Conservation (phyloP, 139 green algal genomes). For the Pleodorina starrii region DNA sequence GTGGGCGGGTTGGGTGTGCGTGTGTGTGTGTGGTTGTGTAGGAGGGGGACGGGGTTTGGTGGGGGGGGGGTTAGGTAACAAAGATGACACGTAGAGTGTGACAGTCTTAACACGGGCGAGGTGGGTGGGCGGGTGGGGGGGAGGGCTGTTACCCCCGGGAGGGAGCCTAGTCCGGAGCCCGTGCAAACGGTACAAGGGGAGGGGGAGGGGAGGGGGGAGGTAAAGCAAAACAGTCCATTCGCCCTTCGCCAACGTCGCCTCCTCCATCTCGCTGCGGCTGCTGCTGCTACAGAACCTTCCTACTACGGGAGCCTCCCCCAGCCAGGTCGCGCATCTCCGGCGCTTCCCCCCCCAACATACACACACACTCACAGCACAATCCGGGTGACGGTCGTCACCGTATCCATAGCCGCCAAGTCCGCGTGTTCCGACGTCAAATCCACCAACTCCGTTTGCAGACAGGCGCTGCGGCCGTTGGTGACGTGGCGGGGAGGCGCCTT, state of each 20-base stretch:
- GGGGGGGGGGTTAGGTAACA: background rate
- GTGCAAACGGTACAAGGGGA: background rate
- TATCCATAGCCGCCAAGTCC: background rate
- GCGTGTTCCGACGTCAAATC: background rate
- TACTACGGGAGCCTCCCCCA: background rate
- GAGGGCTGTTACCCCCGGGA: background rate
- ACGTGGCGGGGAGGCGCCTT: background rate
- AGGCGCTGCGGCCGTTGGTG: background rate
- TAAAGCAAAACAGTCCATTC: background rate
- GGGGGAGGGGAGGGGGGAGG: background rate
- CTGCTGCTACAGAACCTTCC: background rate
- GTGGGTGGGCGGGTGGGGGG: background rate
- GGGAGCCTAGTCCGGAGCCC: background rate
- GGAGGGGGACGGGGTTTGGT: background rate
- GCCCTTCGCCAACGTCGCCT: background rate
- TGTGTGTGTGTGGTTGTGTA: background rate
- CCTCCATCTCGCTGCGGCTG: background rate
- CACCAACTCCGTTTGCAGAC: constrained; percentile 33
- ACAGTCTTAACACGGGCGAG: background rate
- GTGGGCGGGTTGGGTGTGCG: background rate
- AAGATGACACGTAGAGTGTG: background rate
- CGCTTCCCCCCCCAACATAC: background rate
- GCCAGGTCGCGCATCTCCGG: background rate
- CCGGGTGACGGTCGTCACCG: background rate
- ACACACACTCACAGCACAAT: constrained; percentile 31